Evolutionary conservation across 2,329 filamentous ascomycete species (phyloP).

Genomic region (Exophiala aquamarina): DNA sequence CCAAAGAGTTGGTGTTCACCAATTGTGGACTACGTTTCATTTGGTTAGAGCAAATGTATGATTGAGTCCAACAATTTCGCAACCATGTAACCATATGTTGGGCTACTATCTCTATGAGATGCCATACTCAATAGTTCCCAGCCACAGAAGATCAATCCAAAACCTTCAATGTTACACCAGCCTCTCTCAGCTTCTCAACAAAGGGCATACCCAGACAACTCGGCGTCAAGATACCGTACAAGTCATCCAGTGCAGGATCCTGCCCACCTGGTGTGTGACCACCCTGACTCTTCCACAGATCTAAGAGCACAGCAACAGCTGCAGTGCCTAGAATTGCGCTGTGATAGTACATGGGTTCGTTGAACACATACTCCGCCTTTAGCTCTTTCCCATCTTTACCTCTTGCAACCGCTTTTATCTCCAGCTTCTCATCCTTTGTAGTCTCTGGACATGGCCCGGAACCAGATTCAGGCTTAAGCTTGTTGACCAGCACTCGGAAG

Average conservation of each 20-base stretch:
- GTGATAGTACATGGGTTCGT: constrained; percentile 1
- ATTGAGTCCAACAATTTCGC: too few relatives aligned
- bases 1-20: too few relatives aligned
- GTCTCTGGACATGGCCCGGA: background rate
- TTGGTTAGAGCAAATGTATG: too few relatives aligned
- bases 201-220: constrained; percentile 3
- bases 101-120: too few relatives aligned
- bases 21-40: too few relatives aligned
- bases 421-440: background rate
- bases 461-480: background rate
- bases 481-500: background rate
- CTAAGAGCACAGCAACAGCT: background rate
- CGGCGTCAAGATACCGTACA: background rate
- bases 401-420: background rate
- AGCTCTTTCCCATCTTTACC: background rate
- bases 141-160: too few relatives aligned
- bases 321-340: background rate
- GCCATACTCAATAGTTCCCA: too few relatives aligned
- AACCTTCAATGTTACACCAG: background rate
- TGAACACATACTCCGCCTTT: background rate
- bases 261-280: too few relatives aligned
- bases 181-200: background rate
- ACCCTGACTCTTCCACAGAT: background rate
- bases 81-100: too few relatives aligned
- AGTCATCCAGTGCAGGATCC: too few relatives aligned